Conservation (phyloP, 2,329 filamentous ascomycete species). For the Sporothrix pallida region DNA sequence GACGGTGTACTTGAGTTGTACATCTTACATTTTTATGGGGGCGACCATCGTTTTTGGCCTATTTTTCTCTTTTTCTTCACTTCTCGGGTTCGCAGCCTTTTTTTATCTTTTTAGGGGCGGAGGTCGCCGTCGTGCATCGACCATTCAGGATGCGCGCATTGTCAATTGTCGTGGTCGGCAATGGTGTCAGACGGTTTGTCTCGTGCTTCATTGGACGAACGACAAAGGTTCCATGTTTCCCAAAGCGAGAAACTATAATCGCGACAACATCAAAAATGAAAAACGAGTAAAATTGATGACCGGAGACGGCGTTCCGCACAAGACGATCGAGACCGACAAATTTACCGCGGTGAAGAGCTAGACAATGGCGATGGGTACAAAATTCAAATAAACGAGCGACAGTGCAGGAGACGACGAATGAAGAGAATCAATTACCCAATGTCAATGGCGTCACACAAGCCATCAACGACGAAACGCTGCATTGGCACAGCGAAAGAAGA, state of each 20-base stretch:
- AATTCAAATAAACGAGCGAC: neutral
- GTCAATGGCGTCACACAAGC: slow-evolving; percentile 21
- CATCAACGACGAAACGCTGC: slow-evolving; percentile 8
- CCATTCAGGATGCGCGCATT: slow-evolving; percentile 33
- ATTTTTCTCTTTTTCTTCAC: neutral
- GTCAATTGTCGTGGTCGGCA: slow-evolving; percentile 19
- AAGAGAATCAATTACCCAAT: neutral
- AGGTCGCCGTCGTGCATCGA: neutral
- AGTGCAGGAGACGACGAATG: neutral
- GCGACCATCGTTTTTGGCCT: neutral
- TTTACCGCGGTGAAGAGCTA: neutral
- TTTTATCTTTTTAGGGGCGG: slow-evolving; percentile 12
- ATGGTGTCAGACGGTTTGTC: slow-evolving; percentile 31
- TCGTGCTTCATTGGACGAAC: slow-evolving; percentile 26
- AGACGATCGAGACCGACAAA: neutral
- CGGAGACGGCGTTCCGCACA: slow-evolving; percentile 13
- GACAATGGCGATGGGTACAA: neutral
- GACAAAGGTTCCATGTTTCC: neutral
- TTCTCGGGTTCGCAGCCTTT: neutral
- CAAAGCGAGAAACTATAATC: slow-evolving; percentile 31
- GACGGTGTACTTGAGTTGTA: no score
- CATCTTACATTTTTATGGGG: neutral
- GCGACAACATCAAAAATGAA: neutral
- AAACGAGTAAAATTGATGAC: neutral
- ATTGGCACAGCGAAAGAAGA: neutral